Percentiles rank a stretch among this genome's conserved stretches.
These are phyloP conservation scores for Coniochaeta ligniaria DNA, from an alignment of 2,329 filamentous ascomycete genomes.

Conservation along the genomic window DNA sequence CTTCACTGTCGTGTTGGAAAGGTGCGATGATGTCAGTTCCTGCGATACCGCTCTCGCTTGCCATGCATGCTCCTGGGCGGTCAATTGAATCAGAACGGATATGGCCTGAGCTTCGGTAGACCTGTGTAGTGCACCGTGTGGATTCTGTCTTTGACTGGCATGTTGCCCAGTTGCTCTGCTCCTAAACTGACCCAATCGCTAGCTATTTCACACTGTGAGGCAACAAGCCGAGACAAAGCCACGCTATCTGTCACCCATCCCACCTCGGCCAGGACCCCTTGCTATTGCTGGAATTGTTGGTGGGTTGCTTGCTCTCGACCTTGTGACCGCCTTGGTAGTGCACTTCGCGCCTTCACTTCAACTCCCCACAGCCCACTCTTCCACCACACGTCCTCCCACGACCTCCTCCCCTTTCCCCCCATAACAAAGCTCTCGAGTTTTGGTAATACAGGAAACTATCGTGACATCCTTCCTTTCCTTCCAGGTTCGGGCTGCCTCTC, in stretches of 20 bases:
- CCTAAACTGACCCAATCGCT: too few species aligned
- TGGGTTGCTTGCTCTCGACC: background rate
- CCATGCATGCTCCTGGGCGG: background rate
- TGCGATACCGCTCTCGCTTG: background rate
- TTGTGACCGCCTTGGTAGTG: conserved; percentile 3
- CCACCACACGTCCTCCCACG: background rate
- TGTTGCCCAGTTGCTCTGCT: too few species aligned
- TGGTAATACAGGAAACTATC: background rate
- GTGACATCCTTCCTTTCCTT: background rate
- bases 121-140: background rate
- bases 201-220: background rate
- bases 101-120: background rate
- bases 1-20: background rate
- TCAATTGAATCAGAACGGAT: background rate
- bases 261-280: background rate
- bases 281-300: background rate
- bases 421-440: background rate
- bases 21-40: background rate
- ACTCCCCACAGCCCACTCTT: background rate
- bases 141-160: too few species aligned
- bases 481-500: background rate
- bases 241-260: background rate
- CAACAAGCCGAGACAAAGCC: background rate
- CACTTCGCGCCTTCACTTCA: background rate
- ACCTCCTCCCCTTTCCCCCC: background rate